Base-by-base conservation (phyloP, 768 basidiomycete genomes). In the Trametes maxima region DNA sequence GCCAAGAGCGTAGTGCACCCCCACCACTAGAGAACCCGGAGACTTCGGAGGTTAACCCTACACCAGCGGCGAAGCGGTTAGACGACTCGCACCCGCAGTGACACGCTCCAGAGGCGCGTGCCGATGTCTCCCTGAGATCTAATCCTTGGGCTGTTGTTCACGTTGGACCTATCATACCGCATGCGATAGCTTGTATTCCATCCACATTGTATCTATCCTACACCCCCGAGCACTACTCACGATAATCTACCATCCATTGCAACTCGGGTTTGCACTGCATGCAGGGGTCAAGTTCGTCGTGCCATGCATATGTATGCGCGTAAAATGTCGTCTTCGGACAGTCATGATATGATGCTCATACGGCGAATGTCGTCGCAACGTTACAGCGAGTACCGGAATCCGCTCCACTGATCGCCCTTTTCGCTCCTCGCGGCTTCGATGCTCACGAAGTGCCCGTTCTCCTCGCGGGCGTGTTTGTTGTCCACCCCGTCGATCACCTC, bases 391-490 rank as follows among this genome's bases (percentile, higher is more conserved):
- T 90, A 90, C 60, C 85, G 79, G 72, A 88, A 90, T n/a, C 89
- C 87, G 67, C 88, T 90, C 89, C 88, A 90, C 53, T 78, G 71
- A 65, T 90, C 89, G 3, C 89, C 88, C 67, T 87, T 89, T 44
- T 81, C 81, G 22, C 72, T 75, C 63, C 79, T 80, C 17, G 88
- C 88, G 21, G 80, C 84, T 53, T 84, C 79, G n/a, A 83, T 74
- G 59, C 75, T 84, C 54, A 75, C 72, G 63, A 78, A 86, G 28
- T 66, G 74, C 3, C 87, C 87, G 66, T 88, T 89, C 55, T 60
- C 69, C 40, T 78, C 79, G 54, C 80, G 66, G 2, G 78, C 82
- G 17, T 62, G 60, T 61, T 76, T 76, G 63, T 80, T 79, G 35
- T 81, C 79, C 8, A 76, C 62, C 7, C 82, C 80, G 53, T 80